Evolutionary conservation across 2,329 filamentous ascomycete genomes (phyloP), one percentile per base, ranked within the genome.

Genomic region (Colletotrichum euphorbiae): DNA sequence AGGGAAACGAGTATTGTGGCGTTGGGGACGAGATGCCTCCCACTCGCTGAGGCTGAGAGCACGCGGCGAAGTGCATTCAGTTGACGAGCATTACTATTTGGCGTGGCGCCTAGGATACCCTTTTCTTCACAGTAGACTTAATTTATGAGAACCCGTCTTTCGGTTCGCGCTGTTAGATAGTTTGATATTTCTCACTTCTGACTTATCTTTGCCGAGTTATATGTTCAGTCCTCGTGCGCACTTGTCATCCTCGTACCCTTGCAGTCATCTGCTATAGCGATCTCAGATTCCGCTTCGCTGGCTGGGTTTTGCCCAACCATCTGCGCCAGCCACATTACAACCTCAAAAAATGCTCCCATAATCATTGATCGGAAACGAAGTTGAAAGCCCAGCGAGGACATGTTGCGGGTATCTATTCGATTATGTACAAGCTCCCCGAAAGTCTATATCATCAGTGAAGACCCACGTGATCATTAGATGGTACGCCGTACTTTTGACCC

Each of bases 341-440:
- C 6, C 28, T 28, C 28, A 28, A 38, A 1, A 1, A 38, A 12
- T 6, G 28, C 48, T 52, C 24, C 15, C 51, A 4, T 7, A 6
- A n/a, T 24, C 36, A 52, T n/a, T 2, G 38, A 21, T 21, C 2
- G 51, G 31, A 7, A 28, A 19, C 40, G 28, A 17, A 45, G 48
- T 43, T 57, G 43, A 67, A 48, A 62, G 67, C 63, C 67, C 63
- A 58, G 56, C 57, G 51, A 58, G 51, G 46, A 58, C 66, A 43
- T 61, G 46, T 60, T 67, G 54, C 67, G 67, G 66, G 66, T 70
- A 70, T 70, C 69, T 70, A 69, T 67, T 70, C 57, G 61, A 64
- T 69, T 54, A 62, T 69, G 66, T 62, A 69, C 66, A 54, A 62
- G 57, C 69, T 69, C 61, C 62, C 67, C 60, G 54, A 57, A 69